phyloP scores from a whole-genome alignment of 768 basidiomycete genomes.

The Kondoa subrosea region DNA sequence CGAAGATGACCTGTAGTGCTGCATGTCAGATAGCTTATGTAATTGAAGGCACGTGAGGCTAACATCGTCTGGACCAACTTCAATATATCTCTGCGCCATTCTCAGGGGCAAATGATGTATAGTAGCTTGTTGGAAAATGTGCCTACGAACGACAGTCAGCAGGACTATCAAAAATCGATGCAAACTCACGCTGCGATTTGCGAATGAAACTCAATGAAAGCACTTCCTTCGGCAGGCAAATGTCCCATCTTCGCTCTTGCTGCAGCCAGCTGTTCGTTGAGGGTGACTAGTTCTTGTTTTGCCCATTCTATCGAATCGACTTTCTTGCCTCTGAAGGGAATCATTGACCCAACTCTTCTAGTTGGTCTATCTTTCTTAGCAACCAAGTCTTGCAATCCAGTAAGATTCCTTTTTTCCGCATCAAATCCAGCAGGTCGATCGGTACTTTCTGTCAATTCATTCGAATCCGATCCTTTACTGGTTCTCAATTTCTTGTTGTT shows the following conservation, averaged over 20 bases:
- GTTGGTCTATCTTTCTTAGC: conserved; percentile 59
- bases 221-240: conserved; percentile 21
- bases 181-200: conserved; percentile 81
- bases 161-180: conserved; percentile 58
- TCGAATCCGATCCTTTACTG: conserved; percentile 17
- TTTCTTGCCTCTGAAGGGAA: conserved; percentile 57
- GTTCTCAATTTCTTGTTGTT: conserved; percentile 8
- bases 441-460: not conserved
- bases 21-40: not conserved
- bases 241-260: conserved; percentile 31
- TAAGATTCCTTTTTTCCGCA: conserved; percentile 20
- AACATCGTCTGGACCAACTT: conserved; percentile 59
- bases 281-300: conserved; percentile 41
- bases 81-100: conserved; percentile 61
- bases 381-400: conserved; percentile 45
- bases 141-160: conserved; percentile 7
- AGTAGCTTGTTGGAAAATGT: not conserved
- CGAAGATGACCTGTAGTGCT: conserved; percentile 51
- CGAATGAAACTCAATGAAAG: conserved; percentile 67
- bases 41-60: not conserved
- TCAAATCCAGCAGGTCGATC: not conserved
- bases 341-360: conserved; percentile 40
- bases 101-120: conserved; percentile 27
- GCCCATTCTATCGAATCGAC: conserved; percentile 87
- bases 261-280: conserved; percentile 38